Evolutionary conservation across 129 eudicot species (phyloP), one percentile per base, ranked within the genome.

Genomic region (Tagetes erecta): DNA sequence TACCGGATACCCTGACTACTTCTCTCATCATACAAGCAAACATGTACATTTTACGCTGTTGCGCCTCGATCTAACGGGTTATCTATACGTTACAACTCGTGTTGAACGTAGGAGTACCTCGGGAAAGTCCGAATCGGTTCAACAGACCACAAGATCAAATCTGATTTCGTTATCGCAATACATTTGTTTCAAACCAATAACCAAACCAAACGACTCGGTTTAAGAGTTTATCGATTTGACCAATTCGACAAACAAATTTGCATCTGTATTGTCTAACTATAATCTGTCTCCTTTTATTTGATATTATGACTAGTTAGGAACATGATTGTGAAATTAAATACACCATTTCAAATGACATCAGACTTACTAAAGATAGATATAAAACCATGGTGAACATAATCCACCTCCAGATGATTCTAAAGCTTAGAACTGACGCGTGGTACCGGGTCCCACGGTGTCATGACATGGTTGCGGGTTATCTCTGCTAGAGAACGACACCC

Each of bases 401-500:
- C 59, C 3, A 46, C 52, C 30, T 56, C 42, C 70, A 55, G 4
- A 46, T 34, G 47, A 65, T 51, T 65, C 83, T 77, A 89, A 53
- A 89, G 77, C 77, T 83, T 80, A 49, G 96, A 67, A 6, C 73
- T 41, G 44, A 79, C 63, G 38, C 79, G 88, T 27, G 85, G 80
- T 20, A 20, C 27, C 27, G 78, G 60, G 77, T 92, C 96, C 98
- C 98, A 89, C 2, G 87, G 88, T 10, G 95, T 66, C 65, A 66
- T 4, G 2, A 92, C 72, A 70, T 89, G 98, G 77, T 77, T 75
- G 37, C 90, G 92, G 1, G 88, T 86, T 40, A 92, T 92, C 76
- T 92, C 96, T n/a, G 75, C 69, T 60, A 92, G 59, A 2, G 92
- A 85, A 37, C 96, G 92, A 66, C 97, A 92, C 8, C 97, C 97